These are phyloP conservation scores for Crotalaria pallida DNA, from an alignment of 306 rosid species.

Conservation along the genomic window DNA sequence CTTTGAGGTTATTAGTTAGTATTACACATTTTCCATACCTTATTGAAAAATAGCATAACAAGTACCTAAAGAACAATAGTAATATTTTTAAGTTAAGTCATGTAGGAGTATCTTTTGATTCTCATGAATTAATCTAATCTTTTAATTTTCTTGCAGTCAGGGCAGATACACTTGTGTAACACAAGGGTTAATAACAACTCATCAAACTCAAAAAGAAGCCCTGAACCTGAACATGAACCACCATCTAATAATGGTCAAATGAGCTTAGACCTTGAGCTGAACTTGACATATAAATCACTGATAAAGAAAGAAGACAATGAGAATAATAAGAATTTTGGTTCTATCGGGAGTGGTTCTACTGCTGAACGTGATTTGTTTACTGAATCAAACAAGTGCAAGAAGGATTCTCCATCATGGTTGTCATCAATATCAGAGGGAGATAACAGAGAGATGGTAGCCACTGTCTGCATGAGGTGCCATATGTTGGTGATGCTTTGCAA, in stretches of 20 bases:
- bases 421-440: constrained; percentile 41
- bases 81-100: too few species aligned
- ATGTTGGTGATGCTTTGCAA: constrained; percentile 87
- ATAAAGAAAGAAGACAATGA: constrained; percentile 25
- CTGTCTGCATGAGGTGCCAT: constrained; percentile 82
- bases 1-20: too few species aligned
- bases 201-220: constrained; percentile 43
- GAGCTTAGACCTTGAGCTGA: constrained; percentile 83
- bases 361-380: constrained; percentile 1
- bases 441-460: constrained; percentile 70
- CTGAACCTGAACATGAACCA: constrained; percentile 34
- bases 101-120: too few species aligned
- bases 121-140: neutral
- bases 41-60: too few species aligned
- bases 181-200: constrained; percentile 55
- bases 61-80: too few species aligned
- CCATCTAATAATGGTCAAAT: constrained; percentile 29
- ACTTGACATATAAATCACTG: constrained; percentile 51
- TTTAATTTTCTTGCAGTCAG: constrained; percentile 46
- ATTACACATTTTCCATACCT: too few species aligned
- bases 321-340: constrained; percentile 8
- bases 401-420: constrained; percentile 44
- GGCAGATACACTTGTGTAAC: constrained; percentile 67
- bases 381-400: constrained; percentile 18
- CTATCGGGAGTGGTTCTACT: neutral